Evolutionary conservation across 495 filamentous ascomycete genomes (phyloP).

Genomic region (Terfezia boudieri): DNA sequence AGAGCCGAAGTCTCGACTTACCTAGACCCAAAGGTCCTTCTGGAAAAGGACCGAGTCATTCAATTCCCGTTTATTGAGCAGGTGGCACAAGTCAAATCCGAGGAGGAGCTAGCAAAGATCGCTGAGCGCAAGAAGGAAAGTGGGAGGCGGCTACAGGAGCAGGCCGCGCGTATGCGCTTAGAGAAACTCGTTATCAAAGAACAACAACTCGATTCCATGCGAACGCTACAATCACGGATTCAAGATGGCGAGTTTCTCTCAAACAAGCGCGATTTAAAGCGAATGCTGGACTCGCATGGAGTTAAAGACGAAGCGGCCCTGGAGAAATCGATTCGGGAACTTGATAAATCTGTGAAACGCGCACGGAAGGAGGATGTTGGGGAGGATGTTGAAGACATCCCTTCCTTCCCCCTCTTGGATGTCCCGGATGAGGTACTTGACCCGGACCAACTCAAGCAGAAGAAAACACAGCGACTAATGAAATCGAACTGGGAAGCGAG

Average conservation of each 20-base stretch:
- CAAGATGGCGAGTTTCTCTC: constrained; percentile 27
- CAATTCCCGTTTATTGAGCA: constrained; percentile 90
- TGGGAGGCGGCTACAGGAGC: constrained; percentile 75
- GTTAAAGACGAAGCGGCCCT: constrained; percentile 71
- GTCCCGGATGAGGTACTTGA: constrained; percentile 79
- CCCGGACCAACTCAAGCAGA: constrained; percentile 71
- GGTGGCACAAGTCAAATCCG: constrained; percentile 63
- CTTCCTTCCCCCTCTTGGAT: constrained; percentile 57
- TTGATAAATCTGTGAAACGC: constrained; percentile 69
- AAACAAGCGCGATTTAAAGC: constrained; percentile 67
- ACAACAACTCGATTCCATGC: constrained; percentile 84
- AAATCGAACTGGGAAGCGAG: constrained; percentile 88
- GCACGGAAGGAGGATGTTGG: constrained; percentile 84
- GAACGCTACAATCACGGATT: constrained; percentile 42
- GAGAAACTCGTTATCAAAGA: constrained; percentile 91
- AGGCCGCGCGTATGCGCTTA: constrained; percentile 86
- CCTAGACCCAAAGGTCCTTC: constrained; percentile 70
- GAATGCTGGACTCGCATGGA: constrained; percentile 69
- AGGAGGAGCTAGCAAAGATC: constrained; percentile 71
- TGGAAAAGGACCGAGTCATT: constrained; percentile 68
- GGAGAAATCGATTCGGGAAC: constrained; percentile 58
- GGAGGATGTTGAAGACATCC: constrained; percentile 43
- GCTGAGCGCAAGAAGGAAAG: constrained; percentile 86
- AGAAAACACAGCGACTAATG: constrained; percentile 72
- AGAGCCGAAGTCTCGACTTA: constrained; percentile 48